These are phyloP conservation scores for Polyporus arcularius DNA, from an alignment of 768 basidiomycete genomes.

Conservation along the genomic window DNA sequence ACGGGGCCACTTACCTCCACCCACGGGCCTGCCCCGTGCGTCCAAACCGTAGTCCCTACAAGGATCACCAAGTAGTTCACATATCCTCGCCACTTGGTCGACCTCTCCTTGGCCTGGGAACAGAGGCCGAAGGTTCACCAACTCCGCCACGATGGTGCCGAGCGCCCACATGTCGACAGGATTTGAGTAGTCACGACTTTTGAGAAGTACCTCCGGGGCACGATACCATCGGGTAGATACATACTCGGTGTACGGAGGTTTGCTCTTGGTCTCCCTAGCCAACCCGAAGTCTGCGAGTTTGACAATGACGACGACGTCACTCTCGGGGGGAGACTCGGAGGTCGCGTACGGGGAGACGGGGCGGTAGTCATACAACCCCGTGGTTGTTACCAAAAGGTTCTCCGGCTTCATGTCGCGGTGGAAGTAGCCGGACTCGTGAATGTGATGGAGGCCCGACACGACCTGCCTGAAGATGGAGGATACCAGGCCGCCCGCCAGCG, in stretches of 20 bases:
- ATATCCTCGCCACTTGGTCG: constrained; percentile 91
- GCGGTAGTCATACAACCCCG: constrained; percentile 90
- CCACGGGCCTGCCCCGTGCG: constrained; percentile 61
- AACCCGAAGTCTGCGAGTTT: constrained; percentile 99
- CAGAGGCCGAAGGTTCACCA: constrained; percentile 91
- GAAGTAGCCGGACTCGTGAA: constrained; percentile 92
- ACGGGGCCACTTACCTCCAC: constrained; percentile 86
- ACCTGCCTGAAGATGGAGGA: constrained; percentile 95
- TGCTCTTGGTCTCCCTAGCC: constrained; percentile 83
- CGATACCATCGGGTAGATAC: constrained; percentile 99
- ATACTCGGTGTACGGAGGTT: constrained; percentile 97
- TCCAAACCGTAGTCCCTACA: constrained; percentile 81
- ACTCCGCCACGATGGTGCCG: constrained; percentile 97
- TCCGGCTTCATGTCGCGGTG: constrained; percentile 99
- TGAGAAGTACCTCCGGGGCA: constrained; percentile 92
- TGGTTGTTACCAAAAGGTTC: constrained; percentile 97
- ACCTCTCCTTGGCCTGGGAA: constrained; percentile 93
- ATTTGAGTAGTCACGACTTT: constrained; percentile 91
- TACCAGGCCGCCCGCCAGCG: constrained; percentile 95
- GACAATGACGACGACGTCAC: constrained; percentile 94
- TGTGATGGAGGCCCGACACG: constrained; percentile 86
- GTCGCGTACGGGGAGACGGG: constrained; percentile 71
- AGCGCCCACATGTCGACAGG: constrained; percentile 99
- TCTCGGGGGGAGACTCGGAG: constrained; percentile 70
- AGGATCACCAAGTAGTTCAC: constrained; percentile 93